Base-by-base conservation (phyloP, 306 rosid genomes). In the Rubus idaeus region DNA sequence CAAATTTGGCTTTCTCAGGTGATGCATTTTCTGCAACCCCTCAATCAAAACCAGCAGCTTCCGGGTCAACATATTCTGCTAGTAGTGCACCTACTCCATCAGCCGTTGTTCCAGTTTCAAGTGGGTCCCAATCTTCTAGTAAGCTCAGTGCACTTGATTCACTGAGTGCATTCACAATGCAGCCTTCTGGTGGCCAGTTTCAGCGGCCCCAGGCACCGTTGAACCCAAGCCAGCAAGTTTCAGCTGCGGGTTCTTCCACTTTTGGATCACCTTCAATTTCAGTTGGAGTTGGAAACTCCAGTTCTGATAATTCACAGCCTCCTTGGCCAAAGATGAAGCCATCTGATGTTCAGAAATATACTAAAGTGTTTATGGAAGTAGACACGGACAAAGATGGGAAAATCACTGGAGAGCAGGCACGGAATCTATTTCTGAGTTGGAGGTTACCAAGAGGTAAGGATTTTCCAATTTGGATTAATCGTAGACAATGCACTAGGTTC, bases 301-400 rank as follows among this genome's bases (percentile, higher is more conserved):
- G 62, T 63, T 76, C 90, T 53, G 93, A 90, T 70, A 82, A 79
- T 75, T 82, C 80, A 60, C 97, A 90, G 75, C 73, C 53, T 84
- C 47, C 94, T 50, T 95, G 98, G 98, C 98, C 97, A 80, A 95
- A 95, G 85, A 89, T 95, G 98, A 95, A 88, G 76, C 96, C 93
- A 80, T 80, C 96, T 79, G 96, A 95, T 84, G 92, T 92, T 74
- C 96, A 92, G 83, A 95, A 95, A 84, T 95, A 95, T 79, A 73
- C 85, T 1, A 92, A 90, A 83, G 98, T 95, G 68, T 95, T 95
- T 83, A 82, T 83, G 86, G 95, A 95, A 84, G 97, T 95, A 70
- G 98, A 95, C 85, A 86, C 88, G 20, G 97, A 95, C 79, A 88
- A 91, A 87, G 98, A 95, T 84, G 98, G 98, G 68, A 95, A 62